Percentiles rank a stretch among this genome's conserved stretches.
These are phyloP conservation scores for Aspergillus spinulosporus DNA, from an alignment of 2,329 filamentous ascomycete species.

Conservation along the genomic window DNA sequence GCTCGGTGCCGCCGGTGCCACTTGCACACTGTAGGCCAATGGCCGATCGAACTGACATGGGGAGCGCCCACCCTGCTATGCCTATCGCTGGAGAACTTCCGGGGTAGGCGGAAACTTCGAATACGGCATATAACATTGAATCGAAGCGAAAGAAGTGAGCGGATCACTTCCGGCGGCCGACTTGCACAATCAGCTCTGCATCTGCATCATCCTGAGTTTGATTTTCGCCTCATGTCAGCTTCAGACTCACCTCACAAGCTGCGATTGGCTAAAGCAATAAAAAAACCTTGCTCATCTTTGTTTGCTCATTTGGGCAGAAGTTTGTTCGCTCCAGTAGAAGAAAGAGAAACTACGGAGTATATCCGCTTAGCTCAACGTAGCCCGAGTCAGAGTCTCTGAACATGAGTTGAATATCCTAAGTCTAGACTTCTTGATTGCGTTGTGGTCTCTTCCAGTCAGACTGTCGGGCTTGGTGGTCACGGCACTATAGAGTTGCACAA, in stretches of 20 bases:
- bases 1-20: neutral
- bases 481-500: neutral
- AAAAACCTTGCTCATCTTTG: neutral
- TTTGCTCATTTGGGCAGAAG: neutral
- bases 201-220: neutral
- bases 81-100: neutral
- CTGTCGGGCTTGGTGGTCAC: slow-evolving; percentile 4
- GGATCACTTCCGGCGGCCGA: neutral
- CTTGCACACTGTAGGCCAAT: neutral
- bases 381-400: neutral
- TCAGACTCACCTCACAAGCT: neutral
- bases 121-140: neutral
- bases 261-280: neutral
- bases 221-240: slow-evolving; percentile 7
- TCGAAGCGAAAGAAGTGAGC: slow-evolving; percentile 2
- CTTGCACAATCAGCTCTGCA: slow-evolving; percentile 9
- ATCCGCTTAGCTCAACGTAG: neutral
- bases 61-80: neutral
- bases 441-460: slow-evolving; percentile 6
- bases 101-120: neutral
- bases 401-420: neutral
- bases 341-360: slow-evolving; percentile 1
- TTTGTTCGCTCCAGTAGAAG: neutral
- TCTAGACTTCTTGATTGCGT: neutral
- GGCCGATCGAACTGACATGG: neutral